Percentiles rank a stretch among this genome's conserved stretches.
These are phyloP conservation scores for Neurospora tetrasperma DNA, from an alignment of 495 filamentous ascomycete genomes.

Conservation along the genomic window DNA sequence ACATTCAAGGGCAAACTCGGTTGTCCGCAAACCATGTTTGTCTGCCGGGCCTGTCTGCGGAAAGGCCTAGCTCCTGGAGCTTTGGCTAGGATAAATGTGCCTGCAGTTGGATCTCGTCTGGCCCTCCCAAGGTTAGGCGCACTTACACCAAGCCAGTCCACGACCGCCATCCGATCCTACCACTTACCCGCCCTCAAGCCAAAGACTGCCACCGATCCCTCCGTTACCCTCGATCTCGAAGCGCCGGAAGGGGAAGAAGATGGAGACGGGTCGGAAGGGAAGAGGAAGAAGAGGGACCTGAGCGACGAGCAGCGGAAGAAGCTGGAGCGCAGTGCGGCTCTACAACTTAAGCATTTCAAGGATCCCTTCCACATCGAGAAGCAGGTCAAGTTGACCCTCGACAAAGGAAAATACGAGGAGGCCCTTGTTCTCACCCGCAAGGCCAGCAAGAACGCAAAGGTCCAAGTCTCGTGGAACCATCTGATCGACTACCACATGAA, in stretches of 20 bases:
- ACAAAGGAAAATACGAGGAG: conserved; percentile 44
- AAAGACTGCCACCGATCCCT: background rate
- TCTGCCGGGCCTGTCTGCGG: conserved; percentile 29
- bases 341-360: conserved; percentile 51
- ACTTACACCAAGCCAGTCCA: background rate
- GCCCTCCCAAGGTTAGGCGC: background rate
- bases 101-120: background rate
- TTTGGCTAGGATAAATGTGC: background rate
- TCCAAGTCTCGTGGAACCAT: conserved; percentile 77
- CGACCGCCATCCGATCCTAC: background rate
- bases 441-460: conserved; percentile 50
- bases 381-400: conserved; percentile 47
- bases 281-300: background rate
- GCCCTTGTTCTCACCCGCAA: conserved; percentile 55
- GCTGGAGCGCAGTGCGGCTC: conserved; percentile 25
- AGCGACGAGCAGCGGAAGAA: conserved; percentile 7
- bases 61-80: conserved; percentile 7
- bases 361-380: conserved; percentile 59
- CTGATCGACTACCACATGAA: conserved; percentile 62
- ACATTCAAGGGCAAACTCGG: background rate
- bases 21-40: conserved; percentile 25
- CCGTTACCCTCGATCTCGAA: background rate
- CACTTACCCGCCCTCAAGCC: background rate
- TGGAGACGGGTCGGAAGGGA: background rate
- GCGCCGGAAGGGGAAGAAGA: background rate